Percentiles rank a stretch among this genome's conserved stretches.
Conservation (phyloP, 441 rosid species). For the Euphorbia celastroides region DNA sequence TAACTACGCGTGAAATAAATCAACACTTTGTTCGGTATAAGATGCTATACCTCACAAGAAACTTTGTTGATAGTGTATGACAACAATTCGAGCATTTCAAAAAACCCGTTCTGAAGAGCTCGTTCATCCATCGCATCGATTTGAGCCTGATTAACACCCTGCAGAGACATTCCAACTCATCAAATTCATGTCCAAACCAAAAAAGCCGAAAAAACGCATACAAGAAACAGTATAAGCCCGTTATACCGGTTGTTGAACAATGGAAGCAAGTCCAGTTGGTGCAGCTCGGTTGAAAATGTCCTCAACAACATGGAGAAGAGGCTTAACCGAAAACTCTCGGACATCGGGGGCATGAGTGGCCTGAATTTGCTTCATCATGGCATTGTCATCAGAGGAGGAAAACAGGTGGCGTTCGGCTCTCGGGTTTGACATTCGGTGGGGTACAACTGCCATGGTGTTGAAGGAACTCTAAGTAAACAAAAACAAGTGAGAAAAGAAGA, state of each 20-base stretch:
- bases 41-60: slow-evolving; percentile 46
- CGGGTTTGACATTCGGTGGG: slow-evolving; percentile 3
- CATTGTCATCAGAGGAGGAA: slow-evolving; percentile 48
- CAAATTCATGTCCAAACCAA: not conserved
- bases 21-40: not conserved
- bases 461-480: not conserved
- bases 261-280: slow-evolving; percentile 1
- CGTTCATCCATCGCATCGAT: slow-evolving; percentile 37
- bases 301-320: slow-evolving; percentile 44
- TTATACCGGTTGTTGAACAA: slow-evolving; percentile 14
- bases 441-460: slow-evolving; percentile 21
- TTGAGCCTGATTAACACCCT: slow-evolving; percentile 29
- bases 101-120: slow-evolving; percentile 23
- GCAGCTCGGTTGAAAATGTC: slow-evolving; percentile 41
- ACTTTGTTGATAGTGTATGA: slow-evolving; percentile 41
- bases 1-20: not conserved
- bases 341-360: slow-evolving; percentile 59
- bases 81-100: slow-evolving; percentile 36
- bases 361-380: slow-evolving; percentile 47
- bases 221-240: not conserved
- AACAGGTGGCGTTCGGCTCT: slow-evolving; percentile 33
- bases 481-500: slow-evolving; percentile 1
- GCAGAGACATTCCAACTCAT: not conserved
- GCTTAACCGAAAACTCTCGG: slow-evolving; percentile 34
- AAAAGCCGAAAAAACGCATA: not conserved